Base-by-base conservation (phyloP, 2,329 filamentous ascomycete genomes). In the Penicillium psychrosexuale region DNA sequence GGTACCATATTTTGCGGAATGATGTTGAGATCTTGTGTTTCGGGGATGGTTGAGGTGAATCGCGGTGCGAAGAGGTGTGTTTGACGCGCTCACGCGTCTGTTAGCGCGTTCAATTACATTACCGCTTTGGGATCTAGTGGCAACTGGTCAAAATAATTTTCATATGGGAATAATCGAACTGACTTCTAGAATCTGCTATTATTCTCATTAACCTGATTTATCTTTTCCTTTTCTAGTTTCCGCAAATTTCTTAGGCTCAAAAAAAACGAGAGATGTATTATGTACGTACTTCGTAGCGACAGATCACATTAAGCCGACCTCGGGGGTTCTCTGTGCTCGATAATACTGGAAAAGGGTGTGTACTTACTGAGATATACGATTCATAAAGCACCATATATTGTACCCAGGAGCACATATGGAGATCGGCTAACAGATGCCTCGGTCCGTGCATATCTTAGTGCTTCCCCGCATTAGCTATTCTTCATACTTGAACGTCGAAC, bases 51-150 rank as follows among this genome's bases (percentile, higher is more conserved):
- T 50, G 53, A 31, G 28, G 38, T 36, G 49, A 24, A 24, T 22
- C 19, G 47, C 34, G 55, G 49, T 49, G 44, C 36, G 42, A 51
- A 47, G 47, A 51, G 51, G 3, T 22, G 22, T n/a, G 31, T 33
- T 60, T 47, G 56, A 60, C 58, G 64, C 60, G 64, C 45, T 44
- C 50, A 58, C 64, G 64, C 61, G 63, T 60, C 49, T 55, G 54
- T 55, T 62, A 55, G 61, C 65, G 62, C 61, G 63, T 63, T 61
- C 59, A 65, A 60, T 64, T 64, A 62, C 57, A 62, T 65, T 65
- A 52, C 62, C 62, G 45, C 56, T 61, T 64, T 49, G 34, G 59
- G 62, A 33, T 17, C 42, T 55, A 17, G 8, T 31, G 30, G n/a
- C n/a, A n/a, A n/a, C n/a, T n/a, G 48, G 48, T 19, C 7, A 27